A percentile compares a stretch with the other conserved stretches of the same genome.
These are phyloP conservation scores for Solanum hybrid DNA, from an alignment of 305 asterid genomes.

Conservation along the genomic window DNA sequence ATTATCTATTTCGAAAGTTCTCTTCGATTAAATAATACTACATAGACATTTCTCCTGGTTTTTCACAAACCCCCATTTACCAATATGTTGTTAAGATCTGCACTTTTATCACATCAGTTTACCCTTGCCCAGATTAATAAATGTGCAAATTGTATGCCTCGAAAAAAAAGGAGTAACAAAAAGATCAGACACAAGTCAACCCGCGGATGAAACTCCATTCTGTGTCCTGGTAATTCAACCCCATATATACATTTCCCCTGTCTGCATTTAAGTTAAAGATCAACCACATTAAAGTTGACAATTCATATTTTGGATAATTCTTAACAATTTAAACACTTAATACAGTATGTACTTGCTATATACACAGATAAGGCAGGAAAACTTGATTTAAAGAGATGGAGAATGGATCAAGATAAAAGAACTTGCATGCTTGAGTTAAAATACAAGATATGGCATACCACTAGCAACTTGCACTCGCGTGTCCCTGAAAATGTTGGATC, in stretches of 20 bases:
- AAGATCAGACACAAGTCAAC: not conserved
- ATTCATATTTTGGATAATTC: not conserved
- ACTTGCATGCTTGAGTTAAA: not conserved
- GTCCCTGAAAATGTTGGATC: slow-evolving; percentile 95
- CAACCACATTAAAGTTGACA: not conserved
- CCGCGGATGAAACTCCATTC: not conserved
- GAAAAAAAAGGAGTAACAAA: not conserved
- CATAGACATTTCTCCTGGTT: not conserved
- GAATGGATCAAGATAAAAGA: not conserved
- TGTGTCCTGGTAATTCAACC: not conserved
- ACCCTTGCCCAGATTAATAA: not conserved
- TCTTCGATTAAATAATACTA: not conserved
- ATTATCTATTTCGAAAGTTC: not conserved
- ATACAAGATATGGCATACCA: slow-evolving; percentile 28
- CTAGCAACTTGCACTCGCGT: slow-evolving; percentile 66
- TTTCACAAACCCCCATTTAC: not conserved
- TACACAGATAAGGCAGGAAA: not conserved
- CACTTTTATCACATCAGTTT: not conserved
- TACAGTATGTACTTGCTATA: not conserved
- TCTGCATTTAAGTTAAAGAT: not conserved
- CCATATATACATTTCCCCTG: not conserved
- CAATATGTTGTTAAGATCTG: not conserved
- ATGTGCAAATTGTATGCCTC: not conserved
- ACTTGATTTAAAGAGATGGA: not conserved
- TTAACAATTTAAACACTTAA: not conserved